phyloP scores from a whole-genome alignment of 2,329 filamentous ascomycete genomes.

The Aspergillus ibericus region DNA sequence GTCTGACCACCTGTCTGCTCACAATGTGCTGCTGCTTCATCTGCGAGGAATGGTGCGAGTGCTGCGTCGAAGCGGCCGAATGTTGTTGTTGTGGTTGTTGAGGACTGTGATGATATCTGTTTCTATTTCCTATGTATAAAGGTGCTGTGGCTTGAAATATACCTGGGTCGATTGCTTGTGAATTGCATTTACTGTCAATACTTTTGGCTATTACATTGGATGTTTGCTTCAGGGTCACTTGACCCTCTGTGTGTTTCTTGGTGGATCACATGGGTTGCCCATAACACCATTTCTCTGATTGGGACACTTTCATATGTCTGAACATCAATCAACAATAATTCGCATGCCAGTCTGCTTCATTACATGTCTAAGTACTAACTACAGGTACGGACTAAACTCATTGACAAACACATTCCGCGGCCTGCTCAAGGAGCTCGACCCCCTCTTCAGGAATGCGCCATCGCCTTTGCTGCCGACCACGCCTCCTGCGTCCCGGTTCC shows the following conservation, averaged over 20 bases:
- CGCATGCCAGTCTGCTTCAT: neutral
- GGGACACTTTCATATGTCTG: too few relatives aligned
- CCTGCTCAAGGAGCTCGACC: conserved; percentile 27
- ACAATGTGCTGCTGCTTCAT: conserved; percentile 24
- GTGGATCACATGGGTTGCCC: too few relatives aligned
- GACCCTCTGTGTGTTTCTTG: too few relatives aligned
- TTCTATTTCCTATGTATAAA: neutral
- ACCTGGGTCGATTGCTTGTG: neutral
- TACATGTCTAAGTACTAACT: neutral
- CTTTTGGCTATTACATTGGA: neutral
- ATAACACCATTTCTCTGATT: too few relatives aligned
- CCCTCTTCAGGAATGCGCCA: conserved; percentile 40
- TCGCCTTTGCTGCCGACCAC: conserved; percentile 31
- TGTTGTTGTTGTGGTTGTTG: conserved; percentile 22
- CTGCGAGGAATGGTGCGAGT: conserved; percentile 22
- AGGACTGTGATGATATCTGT: neutral
- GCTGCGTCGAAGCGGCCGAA: conserved; percentile 19
- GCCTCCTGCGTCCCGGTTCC: conserved; percentile 27
- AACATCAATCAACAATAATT: too few relatives aligned
- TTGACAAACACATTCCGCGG: conserved; percentile 17
- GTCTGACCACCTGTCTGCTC: conserved; percentile 20
- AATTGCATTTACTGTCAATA: neutral
- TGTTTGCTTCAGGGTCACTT: too few relatives aligned
- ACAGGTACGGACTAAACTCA: conserved; percentile 15
- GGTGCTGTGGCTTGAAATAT: neutral